These are phyloP conservation scores for Thamnidium elegans DNA, from an alignment of 192 early-diverging fungal species.

Conservation along the genomic window DNA sequence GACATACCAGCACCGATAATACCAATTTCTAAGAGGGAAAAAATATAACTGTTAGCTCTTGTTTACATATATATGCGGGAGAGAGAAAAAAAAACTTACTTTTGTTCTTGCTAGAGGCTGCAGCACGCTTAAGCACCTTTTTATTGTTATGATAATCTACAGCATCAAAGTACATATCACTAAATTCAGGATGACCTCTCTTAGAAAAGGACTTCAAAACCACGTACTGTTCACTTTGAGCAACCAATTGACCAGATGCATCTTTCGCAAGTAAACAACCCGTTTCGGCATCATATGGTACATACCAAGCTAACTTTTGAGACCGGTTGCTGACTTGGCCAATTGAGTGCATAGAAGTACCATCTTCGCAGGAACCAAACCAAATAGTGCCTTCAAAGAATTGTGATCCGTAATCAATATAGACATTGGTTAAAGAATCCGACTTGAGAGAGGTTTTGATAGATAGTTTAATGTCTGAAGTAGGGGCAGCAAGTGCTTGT, in stretches of 20 bases:
- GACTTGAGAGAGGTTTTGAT: background rate
- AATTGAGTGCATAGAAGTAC: background rate
- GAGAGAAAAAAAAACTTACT: conserved; percentile 11
- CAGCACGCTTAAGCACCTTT: background rate
- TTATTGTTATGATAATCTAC: conserved; percentile 17
- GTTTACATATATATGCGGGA: too few species aligned
- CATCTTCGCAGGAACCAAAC: too few species aligned
- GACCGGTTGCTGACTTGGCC: background rate
- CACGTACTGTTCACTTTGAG: conserved; percentile 5
- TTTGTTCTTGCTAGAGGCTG: conserved; percentile 9
- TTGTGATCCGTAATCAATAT: background rate
- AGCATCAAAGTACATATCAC: conserved; percentile 23
- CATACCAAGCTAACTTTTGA: conserved; percentile 18
- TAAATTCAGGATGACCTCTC: conserved; percentile 16
- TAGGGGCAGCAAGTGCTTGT: conserved; percentile 1
- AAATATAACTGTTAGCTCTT: background rate
- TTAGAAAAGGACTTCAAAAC: conserved; percentile 9
- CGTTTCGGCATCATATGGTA: conserved; percentile 2
- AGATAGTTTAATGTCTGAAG: background rate
- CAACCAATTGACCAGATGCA: background rate
- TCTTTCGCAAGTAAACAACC: conserved; percentile 11
- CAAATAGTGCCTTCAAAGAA: too few species aligned
- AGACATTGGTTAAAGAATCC: conserved; percentile 1
- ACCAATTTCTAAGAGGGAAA: conserved; percentile 25
- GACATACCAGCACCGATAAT: conserved; percentile 33